Evolutionary conservation across 495 filamentous ascomycete species (phyloP), one percentile per base, ranked within the genome.

Genomic region (Xylaria flabelliformis): DNA sequence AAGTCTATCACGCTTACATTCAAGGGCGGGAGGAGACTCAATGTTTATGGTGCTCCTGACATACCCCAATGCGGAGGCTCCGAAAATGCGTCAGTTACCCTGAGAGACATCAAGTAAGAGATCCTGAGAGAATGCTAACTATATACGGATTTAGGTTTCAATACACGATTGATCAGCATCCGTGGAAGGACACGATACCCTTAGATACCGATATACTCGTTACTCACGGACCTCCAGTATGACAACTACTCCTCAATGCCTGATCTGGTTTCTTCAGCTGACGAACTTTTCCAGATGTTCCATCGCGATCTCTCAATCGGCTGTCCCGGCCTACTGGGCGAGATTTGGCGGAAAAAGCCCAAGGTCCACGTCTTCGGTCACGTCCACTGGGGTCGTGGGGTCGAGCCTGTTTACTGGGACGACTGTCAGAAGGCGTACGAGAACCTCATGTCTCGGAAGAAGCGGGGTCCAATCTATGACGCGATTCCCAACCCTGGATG

Each of bases 291-390:
- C 41, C 21, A 72, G 70, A 72, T 72, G 62, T 29, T 72, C 41
- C 70, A 98, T 78, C 88, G 92, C 8, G 95, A 98, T 79, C 79
- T 91, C 17, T 89, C 85, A 0, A 84, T 93, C 64, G 95, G 95
- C 36, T 97, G 93, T 76, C 89, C 91, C 24, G 88, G 85, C 41
- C 87, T 98, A 3, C 85, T 95, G 1, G 81, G 86, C 21, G 94
- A 97, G 72, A 75, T 94, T 39, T 96, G 94, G 93, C 86, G 89
- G 34, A 89, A 96, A 24, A 90, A 89, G 70, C 95, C 95, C 4
- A 83, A 83, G 41, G 82, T 98, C 13, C 95, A 98, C 80, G 87
- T 97, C 69, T 97, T 97, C 81, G 95, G 95, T 6, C 96, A 98
- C 78, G 86, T 97, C 34, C 96, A 98, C 81, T 90, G 83, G 70